phyloP scores from a whole-genome alignment of 495 filamentous ascomycete genomes.

The Recurvomyces mirabilis region DNA sequence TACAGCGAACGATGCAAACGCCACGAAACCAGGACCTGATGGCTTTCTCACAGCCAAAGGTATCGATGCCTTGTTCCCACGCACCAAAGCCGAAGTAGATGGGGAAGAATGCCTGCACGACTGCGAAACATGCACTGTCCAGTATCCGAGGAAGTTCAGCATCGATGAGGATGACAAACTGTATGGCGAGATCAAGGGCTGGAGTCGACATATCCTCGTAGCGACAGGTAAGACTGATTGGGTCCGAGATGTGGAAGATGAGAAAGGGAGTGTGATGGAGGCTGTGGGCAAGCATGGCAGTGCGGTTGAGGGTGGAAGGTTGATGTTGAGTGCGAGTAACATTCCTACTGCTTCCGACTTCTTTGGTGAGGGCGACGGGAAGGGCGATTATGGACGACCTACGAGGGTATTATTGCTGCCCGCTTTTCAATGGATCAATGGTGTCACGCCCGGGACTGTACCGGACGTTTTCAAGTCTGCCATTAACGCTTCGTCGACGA shows the following conservation, averaged over 20 bases:
- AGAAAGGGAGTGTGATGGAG: slow-evolving; percentile 91
- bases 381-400: slow-evolving; percentile 37
- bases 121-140: slow-evolving; percentile 70
- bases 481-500: slow-evolving; percentile 64
- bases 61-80: slow-evolving; percentile 44
- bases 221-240: slow-evolving; percentile 94
- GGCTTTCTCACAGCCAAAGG: slow-evolving; percentile 27
- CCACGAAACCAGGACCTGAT: slow-evolving; percentile 9
- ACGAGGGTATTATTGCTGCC: slow-evolving; percentile 82
- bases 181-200: slow-evolving; percentile 80
- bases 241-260: slow-evolving; percentile 80
- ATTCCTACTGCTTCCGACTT: slow-evolving; percentile 43
- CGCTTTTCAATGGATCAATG: slow-evolving; percentile 73
- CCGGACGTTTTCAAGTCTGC: slow-evolving; percentile 60
- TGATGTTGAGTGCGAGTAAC: slow-evolving; percentile 91
- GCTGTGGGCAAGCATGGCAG: slow-evolving; percentile 57
- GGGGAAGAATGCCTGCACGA: slow-evolving; percentile 84
- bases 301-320: slow-evolving; percentile 64
- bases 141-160: slow-evolving; percentile 62
- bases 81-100: slow-evolving; percentile 59
- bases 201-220: slow-evolving; percentile 80
- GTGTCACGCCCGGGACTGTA: slow-evolving; percentile 67
- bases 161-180: slow-evolving; percentile 69
- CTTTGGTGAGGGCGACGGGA: not conserved
- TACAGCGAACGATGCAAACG: slow-evolving; percentile 15